phyloP scores from a whole-genome alignment of 345 rosid species.

The Rhizophora apiculata region DNA sequence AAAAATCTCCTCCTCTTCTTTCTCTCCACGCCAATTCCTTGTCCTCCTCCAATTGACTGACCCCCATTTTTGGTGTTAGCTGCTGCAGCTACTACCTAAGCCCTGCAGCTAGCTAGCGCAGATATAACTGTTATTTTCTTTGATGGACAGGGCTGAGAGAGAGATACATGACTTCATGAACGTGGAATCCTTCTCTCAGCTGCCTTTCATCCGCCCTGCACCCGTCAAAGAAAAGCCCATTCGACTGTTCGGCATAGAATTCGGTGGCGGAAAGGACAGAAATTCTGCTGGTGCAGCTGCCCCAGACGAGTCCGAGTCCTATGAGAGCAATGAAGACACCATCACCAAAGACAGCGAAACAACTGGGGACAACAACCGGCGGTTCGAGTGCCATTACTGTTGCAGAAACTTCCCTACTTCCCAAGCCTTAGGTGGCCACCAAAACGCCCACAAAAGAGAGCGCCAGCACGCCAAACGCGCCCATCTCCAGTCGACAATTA shows the following conservation, averaged over 20 bases:
- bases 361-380: conserved; percentile 44
- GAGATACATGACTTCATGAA: conserved; percentile 51
- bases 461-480: conserved; percentile 92
- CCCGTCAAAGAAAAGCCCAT: conserved; percentile 56
- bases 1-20: not conserved
- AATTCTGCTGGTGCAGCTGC: conserved; percentile 1
- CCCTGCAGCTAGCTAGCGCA: no score
- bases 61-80: not conserved
- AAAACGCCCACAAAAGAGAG: conserved; percentile 98
- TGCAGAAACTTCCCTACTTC: conserved; percentile 96
- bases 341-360: conserved; percentile 24
- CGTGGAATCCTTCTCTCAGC: conserved; percentile 53
- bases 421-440: conserved; percentile 98
- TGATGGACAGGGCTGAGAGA: conserved; percentile 37
- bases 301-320: conserved; percentile 27
- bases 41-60: not conserved
- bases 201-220: conserved; percentile 56
- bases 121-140: not conserved
- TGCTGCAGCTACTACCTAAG: no score
- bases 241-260: conserved; percentile 89
- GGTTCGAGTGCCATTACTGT: conserved; percentile 96
- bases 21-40: not conserved
- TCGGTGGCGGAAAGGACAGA: conserved; percentile 29
- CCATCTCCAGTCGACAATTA: conserved; percentile 68
- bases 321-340: conserved; percentile 37